Conservation (phyloP, 139 green algal species). For the Coelastrella sp. region DNA sequence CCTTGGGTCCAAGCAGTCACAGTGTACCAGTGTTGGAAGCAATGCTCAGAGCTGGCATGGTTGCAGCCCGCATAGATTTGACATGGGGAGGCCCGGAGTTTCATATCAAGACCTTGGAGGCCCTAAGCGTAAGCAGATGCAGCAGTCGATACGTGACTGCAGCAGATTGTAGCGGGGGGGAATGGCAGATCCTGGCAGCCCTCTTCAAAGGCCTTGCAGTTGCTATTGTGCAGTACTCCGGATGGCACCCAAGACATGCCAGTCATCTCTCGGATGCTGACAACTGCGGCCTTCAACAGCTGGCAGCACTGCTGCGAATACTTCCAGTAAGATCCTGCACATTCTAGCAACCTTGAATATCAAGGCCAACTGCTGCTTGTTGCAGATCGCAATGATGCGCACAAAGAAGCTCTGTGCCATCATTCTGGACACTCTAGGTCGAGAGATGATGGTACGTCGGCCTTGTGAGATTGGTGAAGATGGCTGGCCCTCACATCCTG, state of each 20-base stretch:
- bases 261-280: no score
- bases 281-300: no score
- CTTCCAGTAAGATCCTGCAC: no score
- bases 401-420: constrained; percentile 75
- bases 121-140: constrained; percentile 37
- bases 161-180: no score
- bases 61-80: constrained; percentile 30
- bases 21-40: not conserved
- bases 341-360: no score
- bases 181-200: no score
- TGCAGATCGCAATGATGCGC: constrained; percentile 68
- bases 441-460: constrained; percentile 71
- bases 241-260: no score
- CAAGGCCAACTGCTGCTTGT: not conserved
- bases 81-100: constrained; percentile 46
- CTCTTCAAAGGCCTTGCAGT: no score
- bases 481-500: constrained; percentile 35
- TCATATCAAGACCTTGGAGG: constrained; percentile 12
- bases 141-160: not conserved
- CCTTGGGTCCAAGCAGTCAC: constrained; percentile 35
- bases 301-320: no score
- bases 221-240: no score
- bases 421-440: constrained; percentile 77
- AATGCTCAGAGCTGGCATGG: constrained; percentile 45
- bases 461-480: constrained; percentile 49